A percentile compares a stretch with the other conserved stretches of the same genome.
phyloP scores from a whole-genome alignment of 2,329 filamentous ascomycete genomes.

The Thielaviopsis ethacetica region DNA sequence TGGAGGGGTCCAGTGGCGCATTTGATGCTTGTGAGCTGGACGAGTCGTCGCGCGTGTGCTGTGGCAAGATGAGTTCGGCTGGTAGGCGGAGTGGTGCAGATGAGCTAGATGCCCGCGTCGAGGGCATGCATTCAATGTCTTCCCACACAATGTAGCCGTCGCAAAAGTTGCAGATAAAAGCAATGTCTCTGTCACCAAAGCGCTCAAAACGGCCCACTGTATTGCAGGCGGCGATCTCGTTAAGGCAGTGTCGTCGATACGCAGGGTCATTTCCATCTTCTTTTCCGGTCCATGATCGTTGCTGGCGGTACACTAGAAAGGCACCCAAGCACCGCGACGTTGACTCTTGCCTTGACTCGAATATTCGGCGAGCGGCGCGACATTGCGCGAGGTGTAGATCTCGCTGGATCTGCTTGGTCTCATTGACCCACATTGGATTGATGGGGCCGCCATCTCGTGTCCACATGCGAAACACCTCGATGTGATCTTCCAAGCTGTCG shows the following conservation, averaged over 20 bases:
- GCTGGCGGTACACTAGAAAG: constrained; percentile 34
- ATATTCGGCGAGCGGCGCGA: constrained; percentile 39
- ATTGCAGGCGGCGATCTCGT: constrained; percentile 36
- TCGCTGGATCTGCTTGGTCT: constrained; percentile 31
- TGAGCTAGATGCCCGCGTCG: constrained; percentile 15
- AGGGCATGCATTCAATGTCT: constrained; percentile 36
- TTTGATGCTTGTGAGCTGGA: not conserved
- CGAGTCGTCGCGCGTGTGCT: not conserved
- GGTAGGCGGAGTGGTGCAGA: not conserved
- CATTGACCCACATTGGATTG: constrained; percentile 37
- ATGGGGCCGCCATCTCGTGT: constrained; percentile 36
- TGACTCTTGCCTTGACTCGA: constrained; percentile 31
- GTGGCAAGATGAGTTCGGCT: not conserved
- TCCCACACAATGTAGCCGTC: constrained; percentile 44
- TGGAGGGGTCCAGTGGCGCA: constrained; percentile 13
- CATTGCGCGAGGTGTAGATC: constrained; percentile 42
- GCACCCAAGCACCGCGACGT: constrained; percentile 37
- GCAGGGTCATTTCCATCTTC: constrained; percentile 18
- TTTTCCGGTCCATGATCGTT: constrained; percentile 18
- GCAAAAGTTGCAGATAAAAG: constrained; percentile 45
- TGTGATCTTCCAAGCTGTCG: constrained; percentile 29
- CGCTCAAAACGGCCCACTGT: constrained; percentile 38
- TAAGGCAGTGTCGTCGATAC: constrained; percentile 24
- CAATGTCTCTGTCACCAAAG: constrained; percentile 36
- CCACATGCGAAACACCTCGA: constrained; percentile 38